These are phyloP conservation scores for Asterophora parasitica DNA, from an alignment of 768 basidiomycete genomes.

Conservation along the genomic window DNA sequence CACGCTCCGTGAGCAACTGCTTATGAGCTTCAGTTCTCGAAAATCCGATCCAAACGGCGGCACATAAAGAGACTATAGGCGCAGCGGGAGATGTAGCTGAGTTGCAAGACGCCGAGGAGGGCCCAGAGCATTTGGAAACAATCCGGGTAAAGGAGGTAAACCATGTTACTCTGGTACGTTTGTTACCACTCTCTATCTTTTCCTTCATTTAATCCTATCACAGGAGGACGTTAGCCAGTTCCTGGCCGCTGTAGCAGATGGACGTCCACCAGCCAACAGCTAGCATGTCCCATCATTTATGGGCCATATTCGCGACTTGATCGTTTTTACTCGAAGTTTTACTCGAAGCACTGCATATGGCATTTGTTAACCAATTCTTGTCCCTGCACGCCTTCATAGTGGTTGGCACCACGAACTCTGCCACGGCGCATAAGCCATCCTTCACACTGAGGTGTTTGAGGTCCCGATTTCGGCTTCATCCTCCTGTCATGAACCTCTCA, in stretches of 20 bases:
- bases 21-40: conserved; percentile 20
- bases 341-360: no score
- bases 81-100: neutral
- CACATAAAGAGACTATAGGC: conserved; percentile 7
- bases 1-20: conserved; percentile 17
- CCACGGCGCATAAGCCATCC: no score
- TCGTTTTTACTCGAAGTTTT: no score
- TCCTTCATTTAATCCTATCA: neutral
- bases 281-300: no score
- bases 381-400: no score
- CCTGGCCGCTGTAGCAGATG: conserved; percentile 2
- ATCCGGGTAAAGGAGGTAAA: neutral
- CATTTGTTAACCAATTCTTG: no score
- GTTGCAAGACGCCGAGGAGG: neutral
- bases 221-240: conserved; percentile 14
- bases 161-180: conserved; percentile 6
- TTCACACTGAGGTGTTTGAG: no score
- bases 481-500: no score
- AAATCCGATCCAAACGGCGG: conserved; percentile 4
- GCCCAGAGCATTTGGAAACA: no score
- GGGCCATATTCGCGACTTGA: no score
- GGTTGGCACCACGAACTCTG: no score
- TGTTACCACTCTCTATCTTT: neutral
- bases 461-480: no score
- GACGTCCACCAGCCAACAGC: neutral